A percentile compares a stretch with the other conserved stretches of the same genome.
Conservation (phyloP, 768 basidiomycete genomes). For the Leccinum longicurvipes region DNA sequence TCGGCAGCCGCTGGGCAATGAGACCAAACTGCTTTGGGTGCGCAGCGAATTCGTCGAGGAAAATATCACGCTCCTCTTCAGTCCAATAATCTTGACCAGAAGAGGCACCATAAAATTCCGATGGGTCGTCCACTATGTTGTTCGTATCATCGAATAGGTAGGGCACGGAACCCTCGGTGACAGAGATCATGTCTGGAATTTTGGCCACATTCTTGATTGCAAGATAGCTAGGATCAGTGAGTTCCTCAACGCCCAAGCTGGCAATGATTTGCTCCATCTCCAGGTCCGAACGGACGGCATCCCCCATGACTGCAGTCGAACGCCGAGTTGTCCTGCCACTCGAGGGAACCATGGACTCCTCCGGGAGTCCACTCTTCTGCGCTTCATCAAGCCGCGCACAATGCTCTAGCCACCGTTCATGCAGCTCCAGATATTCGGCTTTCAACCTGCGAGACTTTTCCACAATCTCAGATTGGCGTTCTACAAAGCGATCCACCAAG, state of each 20-base stretch:
- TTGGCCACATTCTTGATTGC: conserved; percentile 79
- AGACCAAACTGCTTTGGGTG: conserved; percentile 95
- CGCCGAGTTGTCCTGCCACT: conserved; percentile 68
- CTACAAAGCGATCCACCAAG: conserved; percentile 52
- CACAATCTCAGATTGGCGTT: conserved; percentile 46
- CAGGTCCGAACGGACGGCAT: conserved; percentile 89
- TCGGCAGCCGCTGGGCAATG: conserved; percentile 73
- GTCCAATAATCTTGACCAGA: conserved; percentile 88
- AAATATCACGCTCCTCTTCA: conserved; percentile 73
- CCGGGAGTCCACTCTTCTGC: conserved; percentile 29
- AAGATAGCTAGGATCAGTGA: conserved; percentile 89
- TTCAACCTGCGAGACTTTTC: conserved; percentile 57
- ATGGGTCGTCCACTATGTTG: conserved; percentile 71
- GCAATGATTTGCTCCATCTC: conserved; percentile 98
- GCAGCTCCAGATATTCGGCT: conserved; percentile 63
- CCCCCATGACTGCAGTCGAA: conserved; percentile 68
- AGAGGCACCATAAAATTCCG: conserved; percentile 68
- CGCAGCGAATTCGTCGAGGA: conserved; percentile 76
- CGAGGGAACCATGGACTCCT: conserved; percentile 40
- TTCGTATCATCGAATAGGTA: conserved; percentile 83
- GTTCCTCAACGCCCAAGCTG: conserved; percentile 87
- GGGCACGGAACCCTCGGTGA: conserved; percentile 56
- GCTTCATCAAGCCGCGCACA: conserved; percentile 64
- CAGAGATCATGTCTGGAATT: conserved; percentile 88
- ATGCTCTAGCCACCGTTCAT: conserved; percentile 71